These are phyloP conservation scores for Daldinia eschscholtzii DNA, from an alignment of 2,329 filamentous ascomycete species.

Conservation along the genomic window DNA sequence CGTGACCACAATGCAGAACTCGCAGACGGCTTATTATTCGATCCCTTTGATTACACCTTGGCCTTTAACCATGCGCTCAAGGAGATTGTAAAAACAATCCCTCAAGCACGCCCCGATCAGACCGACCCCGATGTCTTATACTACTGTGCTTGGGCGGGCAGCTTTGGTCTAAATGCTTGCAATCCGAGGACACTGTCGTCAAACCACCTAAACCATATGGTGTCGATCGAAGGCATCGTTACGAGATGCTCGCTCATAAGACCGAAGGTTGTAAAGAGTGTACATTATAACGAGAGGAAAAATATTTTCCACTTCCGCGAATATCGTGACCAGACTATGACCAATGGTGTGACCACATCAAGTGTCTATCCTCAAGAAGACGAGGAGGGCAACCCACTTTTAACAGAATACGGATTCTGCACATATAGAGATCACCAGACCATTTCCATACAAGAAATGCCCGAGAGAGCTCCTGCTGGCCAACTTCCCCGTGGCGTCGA, in stretches of 20 bases:
- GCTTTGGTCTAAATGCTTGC: constrained; percentile 93
- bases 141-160: constrained; percentile 97
- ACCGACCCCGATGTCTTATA: constrained; percentile 84
- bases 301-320: constrained; percentile 89
- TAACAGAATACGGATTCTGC: constrained; percentile 96
- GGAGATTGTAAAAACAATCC: constrained; percentile 84
- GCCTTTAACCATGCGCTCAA: constrained; percentile 94
- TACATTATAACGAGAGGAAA: constrained; percentile 92
- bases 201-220: constrained; percentile 92
- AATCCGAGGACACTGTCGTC: constrained; percentile 94
- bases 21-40: constrained; percentile 80
- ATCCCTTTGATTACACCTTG: constrained; percentile 88
- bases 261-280: constrained; percentile 97
- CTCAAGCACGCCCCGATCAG: constrained; percentile 80
- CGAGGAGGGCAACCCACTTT: constrained; percentile 89
- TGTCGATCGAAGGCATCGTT: constrained; percentile 96
- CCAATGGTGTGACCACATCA: constrained; percentile 86
- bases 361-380: constrained; percentile 96
- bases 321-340: constrained; percentile 98
- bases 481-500: constrained; percentile 96
- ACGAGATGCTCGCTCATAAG: constrained; percentile 95
- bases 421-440: constrained; percentile 97
- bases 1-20: constrained; percentile 87
- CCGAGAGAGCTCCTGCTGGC: constrained; percentile 92
- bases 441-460: constrained; percentile 99